Evolutionary conservation across 306 rosid genomes (phyloP).

Genomic region (Citrullus amarus): DNA sequence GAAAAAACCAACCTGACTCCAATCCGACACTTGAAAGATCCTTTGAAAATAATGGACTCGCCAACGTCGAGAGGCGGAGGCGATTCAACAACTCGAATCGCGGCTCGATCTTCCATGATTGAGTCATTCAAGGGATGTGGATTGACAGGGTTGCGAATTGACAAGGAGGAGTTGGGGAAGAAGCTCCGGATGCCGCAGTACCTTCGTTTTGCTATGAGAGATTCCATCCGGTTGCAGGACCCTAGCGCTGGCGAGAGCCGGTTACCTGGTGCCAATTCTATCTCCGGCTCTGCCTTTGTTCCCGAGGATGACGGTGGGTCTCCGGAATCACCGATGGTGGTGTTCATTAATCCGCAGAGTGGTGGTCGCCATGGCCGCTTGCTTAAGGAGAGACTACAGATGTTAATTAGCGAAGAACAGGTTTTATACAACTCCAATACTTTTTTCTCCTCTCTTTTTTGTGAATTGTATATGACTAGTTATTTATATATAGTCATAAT

Average conservation of each 20-base stretch:
- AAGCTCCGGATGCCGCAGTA: conserved; percentile 65
- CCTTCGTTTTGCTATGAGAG: conserved; percentile 82
- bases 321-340: conserved; percentile 64
- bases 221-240: conserved; percentile 56
- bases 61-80: conserved; percentile 1
- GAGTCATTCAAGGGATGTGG: conserved; percentile 65
- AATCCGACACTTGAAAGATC: not conserved
- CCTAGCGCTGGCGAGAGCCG: conserved; percentile 51
- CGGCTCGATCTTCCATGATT: conserved; percentile 40
- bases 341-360: conserved; percentile 65
- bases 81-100: conserved; percentile 29
- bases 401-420: conserved; percentile 82
- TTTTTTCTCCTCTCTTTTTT: not conserved
- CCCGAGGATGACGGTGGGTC: conserved; percentile 11
- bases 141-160: conserved; percentile 50
- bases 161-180: conserved; percentile 64
- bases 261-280: conserved; percentile 10
- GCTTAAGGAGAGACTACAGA: conserved; percentile 73
- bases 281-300: not conserved
- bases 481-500: not conserved
- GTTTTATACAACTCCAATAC: not conserved
- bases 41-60: not conserved
- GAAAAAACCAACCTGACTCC: not conserved
- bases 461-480: not conserved
- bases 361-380: conserved; percentile 84